A percentile compares a stretch with the other conserved stretches of the same genome.
Conservation (phyloP, 768 basidiomycete species). For the Kwoniella shandongensis region DNA sequence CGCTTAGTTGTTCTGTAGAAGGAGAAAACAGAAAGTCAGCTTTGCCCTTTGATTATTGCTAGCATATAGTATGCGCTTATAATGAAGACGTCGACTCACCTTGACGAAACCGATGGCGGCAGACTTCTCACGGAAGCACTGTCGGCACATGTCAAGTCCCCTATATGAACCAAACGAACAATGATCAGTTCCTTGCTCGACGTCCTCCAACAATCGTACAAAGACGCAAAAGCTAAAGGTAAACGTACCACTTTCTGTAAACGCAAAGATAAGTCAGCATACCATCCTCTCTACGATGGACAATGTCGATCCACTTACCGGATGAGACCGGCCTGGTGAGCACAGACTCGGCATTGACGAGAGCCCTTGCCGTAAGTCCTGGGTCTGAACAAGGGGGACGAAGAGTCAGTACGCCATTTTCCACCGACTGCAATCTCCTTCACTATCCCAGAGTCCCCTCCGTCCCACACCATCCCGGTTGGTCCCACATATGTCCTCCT, state of each 20-base stretch:
- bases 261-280: conserved; percentile 15
- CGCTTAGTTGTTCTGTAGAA: conserved; percentile 43
- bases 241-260: conserved; percentile 40
- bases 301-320: conserved; percentile 63
- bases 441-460: too few species aligned
- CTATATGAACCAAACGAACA: conserved; percentile 55
- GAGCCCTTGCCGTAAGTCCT: conserved; percentile 93
- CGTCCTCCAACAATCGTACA: not conserved
- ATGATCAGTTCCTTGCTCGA: conserved; percentile 7
- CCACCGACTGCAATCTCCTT: too few species aligned
- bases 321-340: conserved; percentile 96
- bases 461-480: too few species aligned
- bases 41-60: too few species aligned
- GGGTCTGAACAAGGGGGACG: conserved; percentile 56
- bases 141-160: conserved; percentile 94
- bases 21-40: conserved; percentile 13
- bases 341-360: conserved; percentile 94
- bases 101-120: conserved; percentile 2
- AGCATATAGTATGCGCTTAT: too few species aligned
- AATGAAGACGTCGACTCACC: too few species aligned
- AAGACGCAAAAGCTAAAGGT: not conserved
- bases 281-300: not conserved
- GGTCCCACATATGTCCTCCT: too few species aligned
- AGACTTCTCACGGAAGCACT: conserved; percentile 93
- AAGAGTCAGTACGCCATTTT: conserved; percentile 1